Evolutionary conservation across 2,329 filamentous ascomycete genomes (phyloP).

Genomic region (Fusarium haematococcum): DNA sequence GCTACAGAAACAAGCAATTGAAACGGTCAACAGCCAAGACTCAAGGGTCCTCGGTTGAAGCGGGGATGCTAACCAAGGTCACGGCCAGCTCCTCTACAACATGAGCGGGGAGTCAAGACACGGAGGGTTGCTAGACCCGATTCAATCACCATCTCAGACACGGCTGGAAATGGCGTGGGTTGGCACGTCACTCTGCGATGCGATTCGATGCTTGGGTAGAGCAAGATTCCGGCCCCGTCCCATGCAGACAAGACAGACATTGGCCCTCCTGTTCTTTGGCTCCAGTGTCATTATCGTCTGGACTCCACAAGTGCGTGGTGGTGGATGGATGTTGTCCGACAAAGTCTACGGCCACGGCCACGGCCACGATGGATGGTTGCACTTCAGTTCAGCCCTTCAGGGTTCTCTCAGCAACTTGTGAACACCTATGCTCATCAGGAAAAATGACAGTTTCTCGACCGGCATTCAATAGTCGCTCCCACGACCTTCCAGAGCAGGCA

Average conservation of each 20-base stretch:
- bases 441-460: constrained; percentile 19
- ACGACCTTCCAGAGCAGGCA: constrained; percentile 16
- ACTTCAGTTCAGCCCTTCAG: constrained; percentile 4
- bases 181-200: constrained; percentile 24
- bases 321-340: background rate
- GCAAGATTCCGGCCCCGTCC: constrained; percentile 17
- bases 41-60: constrained; percentile 31
- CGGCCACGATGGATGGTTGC: background rate
- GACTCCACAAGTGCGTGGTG: background rate
- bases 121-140: constrained; percentile 23
- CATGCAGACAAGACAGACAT: constrained; percentile 1
- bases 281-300: background rate
- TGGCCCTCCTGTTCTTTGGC: background rate
- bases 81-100: constrained; percentile 27
- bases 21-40: constrained; percentile 15
- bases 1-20: constrained; percentile 20
- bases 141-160: constrained; percentile 31
- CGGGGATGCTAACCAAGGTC: constrained; percentile 24
- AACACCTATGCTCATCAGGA: background rate
- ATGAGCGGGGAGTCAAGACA: constrained; percentile 30
- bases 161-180: constrained; percentile 18
- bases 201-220: constrained; percentile 16
- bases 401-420: constrained; percentile 1
- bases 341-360: background rate
- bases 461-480: constrained; percentile 19